Conservation (phyloP, 2,329 filamentous ascomycete genomes). For the Clarireedia paspali region DNA sequence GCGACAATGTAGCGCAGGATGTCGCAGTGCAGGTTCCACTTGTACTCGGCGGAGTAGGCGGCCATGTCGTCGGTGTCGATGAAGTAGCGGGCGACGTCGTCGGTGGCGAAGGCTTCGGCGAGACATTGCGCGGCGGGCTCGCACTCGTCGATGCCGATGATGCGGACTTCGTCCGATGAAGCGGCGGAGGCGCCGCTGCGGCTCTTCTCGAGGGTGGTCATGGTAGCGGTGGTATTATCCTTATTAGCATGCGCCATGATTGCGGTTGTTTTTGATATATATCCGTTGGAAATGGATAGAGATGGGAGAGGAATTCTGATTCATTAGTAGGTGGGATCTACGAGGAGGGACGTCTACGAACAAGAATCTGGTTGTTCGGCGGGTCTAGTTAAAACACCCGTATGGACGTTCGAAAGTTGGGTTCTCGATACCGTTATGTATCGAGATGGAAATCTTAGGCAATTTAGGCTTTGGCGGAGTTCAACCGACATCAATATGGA, state of each 20-base stretch:
- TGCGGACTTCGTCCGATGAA: conserved; percentile 49
- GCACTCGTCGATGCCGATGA: conserved; percentile 58
- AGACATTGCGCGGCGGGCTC: conserved; percentile 64
- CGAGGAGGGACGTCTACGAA: conserved; percentile 9
- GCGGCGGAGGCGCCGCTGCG: conserved; percentile 21
- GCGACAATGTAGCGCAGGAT: conserved; percentile 73
- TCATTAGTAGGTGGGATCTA: conserved; percentile 9
- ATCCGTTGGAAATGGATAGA: background rate
- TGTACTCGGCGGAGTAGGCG: conserved; percentile 54
- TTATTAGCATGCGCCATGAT: conserved; percentile 33
- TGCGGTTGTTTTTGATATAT: conserved; percentile 8
- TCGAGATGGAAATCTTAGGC: conserved; percentile 47
- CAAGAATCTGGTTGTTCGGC: conserved; percentile 27
- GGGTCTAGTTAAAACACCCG: conserved; percentile 37
- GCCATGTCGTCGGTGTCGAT: conserved; percentile 63
- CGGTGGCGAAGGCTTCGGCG: conserved; percentile 68
- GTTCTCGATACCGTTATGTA: conserved; percentile 48
- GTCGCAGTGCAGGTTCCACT: conserved; percentile 69
- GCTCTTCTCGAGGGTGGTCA: conserved; percentile 25
- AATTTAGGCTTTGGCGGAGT: conserved; percentile 44
- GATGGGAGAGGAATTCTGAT: background rate
- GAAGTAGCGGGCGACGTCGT: conserved; percentile 68
- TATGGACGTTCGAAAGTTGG: conserved; percentile 47
- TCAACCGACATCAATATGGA: conserved; percentile 51
- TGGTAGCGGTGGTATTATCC: conserved; percentile 16